Base-by-base conservation (phyloP, 163 green algal species). In the Chloromonas sp. region DNA sequence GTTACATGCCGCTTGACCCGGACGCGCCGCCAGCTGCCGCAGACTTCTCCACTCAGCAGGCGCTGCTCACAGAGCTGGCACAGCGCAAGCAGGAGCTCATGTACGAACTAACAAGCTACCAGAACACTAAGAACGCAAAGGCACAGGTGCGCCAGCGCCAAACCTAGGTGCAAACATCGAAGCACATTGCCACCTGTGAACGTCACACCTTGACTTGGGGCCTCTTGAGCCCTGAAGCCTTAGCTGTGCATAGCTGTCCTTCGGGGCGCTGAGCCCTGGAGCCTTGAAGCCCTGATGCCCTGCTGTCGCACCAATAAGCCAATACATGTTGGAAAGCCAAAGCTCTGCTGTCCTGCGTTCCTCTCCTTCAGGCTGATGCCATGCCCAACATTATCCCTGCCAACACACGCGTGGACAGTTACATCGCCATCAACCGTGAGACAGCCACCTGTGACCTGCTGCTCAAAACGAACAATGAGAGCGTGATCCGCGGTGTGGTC, bases 11-110 rank as follows among this genome's bases (percentile, higher is more conserved):
- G 3, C 14, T 87, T 57, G 79, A 89, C 83, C 78, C 79, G 59
- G 80, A 87, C 36, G 85, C 85, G 81, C 79, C 81, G 1, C 62
- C 82, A 60, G 62, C 66, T 1, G 82, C 79, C 15, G 70, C 60
- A 3, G 87, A 90, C 78, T 71, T 87, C 58, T 81, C 87, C 1
- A 79, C 86, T 71, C 85, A 87, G 78, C 88, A 91, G 80, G 83
- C 71, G 60, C 60, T 79, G 60, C 79, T 94, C 61, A 82, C 88
- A 60, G 89, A 93, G 71, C 86, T 94, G 76, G 87, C 88, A 3
- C 89, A 92, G 84, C 85, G 86, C 62, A 93, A 92, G 86, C 89
- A 92, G 89, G 91, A 94, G 85, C 91, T 95, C 60, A 84, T 92
- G 82, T 91, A 92, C 80, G 89, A 95, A 89, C 88, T 95, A 58